Base-by-base conservation (phyloP, 371 early-diverging fungal species). In the Blastocladiella emersonii region DNA sequence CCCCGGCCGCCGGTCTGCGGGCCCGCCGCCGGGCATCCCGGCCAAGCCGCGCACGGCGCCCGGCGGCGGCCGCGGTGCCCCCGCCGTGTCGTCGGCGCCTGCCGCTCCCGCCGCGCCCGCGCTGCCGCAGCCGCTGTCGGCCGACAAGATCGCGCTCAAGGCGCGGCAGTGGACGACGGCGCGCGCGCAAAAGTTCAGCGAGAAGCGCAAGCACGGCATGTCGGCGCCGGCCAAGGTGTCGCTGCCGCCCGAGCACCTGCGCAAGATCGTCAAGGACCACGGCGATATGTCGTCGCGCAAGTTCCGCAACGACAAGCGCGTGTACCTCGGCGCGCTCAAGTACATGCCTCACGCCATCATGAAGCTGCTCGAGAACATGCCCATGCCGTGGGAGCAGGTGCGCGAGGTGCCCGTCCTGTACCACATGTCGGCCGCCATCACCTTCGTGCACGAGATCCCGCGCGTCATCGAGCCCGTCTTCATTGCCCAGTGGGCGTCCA, bases 351-450 rank as follows among this genome's bases (percentile, higher is more conserved):
- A 96, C 66, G 95, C 99, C 5, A 91, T 99, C 19, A 70, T 98
- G 39, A 98, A 98, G 74, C 82, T 99, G 44, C 68, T 98, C 67
- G 96, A 96, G 72, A 96, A 94, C 71, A 98, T 99, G 91, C 99
- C 98, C 13, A 98, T 98, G 98, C 99, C 99, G 17, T 98, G 99
- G 99, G 99, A 99, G 75, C 91, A 93, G 70, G 87, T 88, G 60
- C 86, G 96, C 68, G 95, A 96, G 71, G 98, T 97, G 13, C 81
- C 86, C n/a, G 93, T 95, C 8, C 78, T 98, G 34, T 99, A 99
- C 72, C 99, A 99, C 71, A 91, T 97, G 43, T 93, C 96, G 19
- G 99, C 98, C 65, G 97, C 96, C 23, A 94, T 98, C 64, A 95
- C 98, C 15, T 96, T 99, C 78, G 95, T 97, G 64, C 92, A 94